Evolutionary conservation across 2,329 filamentous ascomycete genomes (phyloP).

Genomic region (Elsinoe fawcettii): DNA sequence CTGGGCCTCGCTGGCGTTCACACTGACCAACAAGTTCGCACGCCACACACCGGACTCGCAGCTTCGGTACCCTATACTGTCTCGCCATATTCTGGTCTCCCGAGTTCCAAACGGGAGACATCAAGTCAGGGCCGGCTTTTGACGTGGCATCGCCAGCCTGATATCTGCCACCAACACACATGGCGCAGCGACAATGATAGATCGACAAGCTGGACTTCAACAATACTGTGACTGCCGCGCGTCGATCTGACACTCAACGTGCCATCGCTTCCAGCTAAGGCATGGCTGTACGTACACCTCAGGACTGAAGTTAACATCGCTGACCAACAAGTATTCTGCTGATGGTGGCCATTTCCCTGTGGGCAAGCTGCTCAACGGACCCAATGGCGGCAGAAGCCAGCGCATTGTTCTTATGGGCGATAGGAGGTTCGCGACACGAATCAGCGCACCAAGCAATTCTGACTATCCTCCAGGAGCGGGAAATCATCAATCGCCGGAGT

Average conservation of each 20-base stretch:
- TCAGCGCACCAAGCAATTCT: conserved; percentile 15
- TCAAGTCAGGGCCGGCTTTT: too few species aligned
- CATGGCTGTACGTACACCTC: background rate
- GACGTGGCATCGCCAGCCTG: background rate
- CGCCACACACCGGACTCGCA: background rate
- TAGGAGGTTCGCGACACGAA: conserved; percentile 59
- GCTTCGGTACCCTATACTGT: background rate
- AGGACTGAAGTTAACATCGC: background rate
- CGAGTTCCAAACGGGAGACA: too few species aligned
- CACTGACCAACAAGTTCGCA: background rate
- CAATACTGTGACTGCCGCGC: background rate
- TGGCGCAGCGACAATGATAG: conserved; percentile 1
- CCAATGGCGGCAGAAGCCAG: conserved; percentile 60
- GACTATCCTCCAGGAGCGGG: conserved; percentile 60
- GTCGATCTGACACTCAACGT: background rate
- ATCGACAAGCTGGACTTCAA: background rate
- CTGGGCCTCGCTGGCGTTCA: background rate
- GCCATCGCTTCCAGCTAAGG: background rate
- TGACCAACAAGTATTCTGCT: background rate
- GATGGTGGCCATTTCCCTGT: conserved; percentile 26
- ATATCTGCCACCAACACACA: background rate
- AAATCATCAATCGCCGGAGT: conserved; percentile 98
- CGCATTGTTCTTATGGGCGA: conserved; percentile 90
- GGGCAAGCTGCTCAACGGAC: conserved; percentile 40
- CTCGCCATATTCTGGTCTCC: background rate